Base-by-base conservation (phyloP, 441 rosid species). In the Euphorbia celastroides region DNA sequence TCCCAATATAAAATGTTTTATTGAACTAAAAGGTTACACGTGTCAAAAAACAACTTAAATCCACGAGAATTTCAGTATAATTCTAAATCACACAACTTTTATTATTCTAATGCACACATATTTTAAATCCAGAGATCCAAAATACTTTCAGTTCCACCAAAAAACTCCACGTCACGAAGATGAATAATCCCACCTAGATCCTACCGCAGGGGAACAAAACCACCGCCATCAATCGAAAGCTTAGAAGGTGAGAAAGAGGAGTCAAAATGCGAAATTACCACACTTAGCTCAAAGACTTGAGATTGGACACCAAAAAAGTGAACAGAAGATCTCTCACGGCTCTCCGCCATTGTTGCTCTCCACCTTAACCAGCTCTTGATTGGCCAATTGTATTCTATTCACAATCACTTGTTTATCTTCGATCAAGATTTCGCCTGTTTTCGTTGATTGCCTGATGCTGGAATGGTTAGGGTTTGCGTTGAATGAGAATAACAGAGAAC, bases 321-420 rank as follows among this genome's bases (percentile, higher is more conserved):
- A n/a, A 57, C 23, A 5, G 42, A 23, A 16, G 27, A 68, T 34
- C 38, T 34, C 38, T 14, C 9, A 34, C 71, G 70, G 41, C 63
- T 76, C 75, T 46, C 10, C 67, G 63, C 69, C 26, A 17, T 8
- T 19, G 69, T 59, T 65, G 23, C 8, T 27, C 55, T 23, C 60
- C 34, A 17, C 46, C 36, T 54, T 19, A 51, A 2, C 16, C 59
- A 8, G 8, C 64, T 55, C 42, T 32, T 7, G 4, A 16, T 16
- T 46, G 12, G 44, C 12, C 12, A 14, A 9, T 41, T 62, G 9
- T 1, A 42, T 19, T 65, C 8, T 6, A 9, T 62, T 44, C 14
- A 61, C 5, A 7, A 6, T 22, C 34, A 2, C 16, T 1, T 2
- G 17, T 60, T 11, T 22, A 16, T 38, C 11, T 20, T 13, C 23